phyloP scores from a whole-genome alignment of 2,329 filamentous ascomycete species.

The Xylaria polymorpha region DNA sequence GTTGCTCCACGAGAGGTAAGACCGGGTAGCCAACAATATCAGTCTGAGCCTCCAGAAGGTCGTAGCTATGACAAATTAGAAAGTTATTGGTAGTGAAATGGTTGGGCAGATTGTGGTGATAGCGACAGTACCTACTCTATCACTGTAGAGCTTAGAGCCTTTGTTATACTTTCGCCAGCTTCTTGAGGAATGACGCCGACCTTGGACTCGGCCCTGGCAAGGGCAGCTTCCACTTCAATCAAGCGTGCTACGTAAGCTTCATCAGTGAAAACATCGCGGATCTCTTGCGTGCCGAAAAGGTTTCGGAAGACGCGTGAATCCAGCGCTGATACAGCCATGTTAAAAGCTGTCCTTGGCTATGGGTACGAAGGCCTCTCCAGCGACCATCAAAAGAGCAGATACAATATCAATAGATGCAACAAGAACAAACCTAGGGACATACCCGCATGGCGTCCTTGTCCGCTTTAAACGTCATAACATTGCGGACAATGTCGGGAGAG shows the following conservation, averaged over 20 bases:
- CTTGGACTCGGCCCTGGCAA: slow-evolving; percentile 5
- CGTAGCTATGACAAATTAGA: not conserved
- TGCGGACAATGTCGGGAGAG: not conserved
- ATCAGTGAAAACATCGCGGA: slow-evolving; percentile 8
- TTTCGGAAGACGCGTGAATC: slow-evolving; percentile 8
- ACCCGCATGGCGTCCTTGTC: not conserved
- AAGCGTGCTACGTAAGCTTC: not conserved
- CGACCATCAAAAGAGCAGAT: not conserved
- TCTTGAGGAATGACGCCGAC: not conserved
- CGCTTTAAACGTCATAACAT: not conserved
- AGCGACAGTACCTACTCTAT: not conserved
- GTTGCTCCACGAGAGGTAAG: slow-evolving; percentile 10
- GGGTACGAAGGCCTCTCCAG: not conserved
- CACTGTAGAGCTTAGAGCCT: not conserved
- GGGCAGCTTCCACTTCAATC: slow-evolving; percentile 8
- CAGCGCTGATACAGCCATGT: slow-evolving; percentile 5
- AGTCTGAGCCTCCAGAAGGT: not conserved
- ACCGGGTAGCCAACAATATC: slow-evolving; percentile 12
- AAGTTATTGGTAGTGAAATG: not conserved
- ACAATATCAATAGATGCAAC: not conserved
- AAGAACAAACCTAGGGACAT: not conserved
- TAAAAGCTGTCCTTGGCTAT: not conserved
- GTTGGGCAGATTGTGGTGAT: not conserved
- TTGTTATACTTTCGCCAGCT: slow-evolving; percentile 4
- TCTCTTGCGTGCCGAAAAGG: slow-evolving; percentile 11